Percentiles rank a stretch among this genome's conserved stretches.
These are phyloP conservation scores for Phlebiopsis flavidoalba DNA, from an alignment of 768 basidiomycete genomes.

Conservation along the genomic window DNA sequence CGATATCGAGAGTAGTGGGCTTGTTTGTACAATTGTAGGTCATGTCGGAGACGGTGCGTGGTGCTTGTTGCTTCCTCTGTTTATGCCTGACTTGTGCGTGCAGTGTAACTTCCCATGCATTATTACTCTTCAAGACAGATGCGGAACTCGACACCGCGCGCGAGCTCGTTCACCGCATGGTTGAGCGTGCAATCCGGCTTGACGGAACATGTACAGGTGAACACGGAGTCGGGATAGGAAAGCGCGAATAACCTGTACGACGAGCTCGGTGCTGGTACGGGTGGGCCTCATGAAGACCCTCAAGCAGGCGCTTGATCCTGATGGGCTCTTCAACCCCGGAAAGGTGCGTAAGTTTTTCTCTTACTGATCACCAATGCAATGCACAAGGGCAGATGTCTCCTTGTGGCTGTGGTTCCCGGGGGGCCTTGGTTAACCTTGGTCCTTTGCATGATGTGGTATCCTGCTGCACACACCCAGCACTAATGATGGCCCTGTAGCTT, in stretches of 20 bases:
- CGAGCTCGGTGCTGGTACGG: constrained; percentile 81
- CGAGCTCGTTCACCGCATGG: constrained; percentile 63
- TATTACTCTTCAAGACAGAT: constrained; percentile 54
- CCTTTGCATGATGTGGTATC: too few relatives aligned
- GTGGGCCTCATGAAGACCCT: constrained; percentile 84
- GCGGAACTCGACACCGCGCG: constrained; percentile 50
- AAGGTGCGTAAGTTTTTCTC: constrained; percentile 38
- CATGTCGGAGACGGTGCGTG: constrained; percentile 72
- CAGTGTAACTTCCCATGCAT: constrained; percentile 48
- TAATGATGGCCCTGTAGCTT: too few relatives aligned
- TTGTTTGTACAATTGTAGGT: constrained; percentile 69
- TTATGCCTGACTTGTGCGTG: not conserved
- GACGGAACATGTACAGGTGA: constrained; percentile 85
- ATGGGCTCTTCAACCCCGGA: constrained; percentile 82
- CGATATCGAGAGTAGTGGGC: constrained; percentile 56
- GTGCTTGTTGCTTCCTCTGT: constrained; percentile 17
- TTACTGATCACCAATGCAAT: too few relatives aligned
- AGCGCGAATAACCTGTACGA: constrained; percentile 74
- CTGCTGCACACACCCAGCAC: too few relatives aligned
- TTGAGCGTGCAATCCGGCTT: constrained; percentile 63
- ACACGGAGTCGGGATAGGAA: constrained; percentile 85
- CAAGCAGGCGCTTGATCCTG: constrained; percentile 75
- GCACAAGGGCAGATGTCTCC: too few relatives aligned
- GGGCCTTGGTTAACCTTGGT: too few relatives aligned
- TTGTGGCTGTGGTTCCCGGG: too few relatives aligned